Percentiles rank a stretch among this genome's conserved stretches.
Evolutionary conservation across 305 asterid species (phyloP).

Genomic region (Plantago coronopus): DNA sequence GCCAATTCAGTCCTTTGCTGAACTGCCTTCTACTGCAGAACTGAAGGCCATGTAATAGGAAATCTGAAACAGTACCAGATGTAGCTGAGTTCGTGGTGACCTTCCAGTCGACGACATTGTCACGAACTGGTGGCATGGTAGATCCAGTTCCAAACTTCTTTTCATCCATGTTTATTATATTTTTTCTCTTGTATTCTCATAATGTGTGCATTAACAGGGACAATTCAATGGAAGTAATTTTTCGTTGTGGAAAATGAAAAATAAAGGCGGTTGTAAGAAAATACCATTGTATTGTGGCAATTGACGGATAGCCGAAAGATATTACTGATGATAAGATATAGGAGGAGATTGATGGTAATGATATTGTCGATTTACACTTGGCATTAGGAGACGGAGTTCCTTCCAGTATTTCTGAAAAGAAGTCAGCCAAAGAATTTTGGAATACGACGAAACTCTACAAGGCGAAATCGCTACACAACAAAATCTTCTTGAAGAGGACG

Average conservation of each 20-base stretch:
- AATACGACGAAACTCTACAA: slow-evolving; percentile 3
- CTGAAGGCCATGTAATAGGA: slow-evolving; percentile 82
- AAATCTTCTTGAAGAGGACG: slow-evolving; percentile 5
- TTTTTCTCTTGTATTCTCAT: too few relatives aligned
- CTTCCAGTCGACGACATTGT: too few relatives aligned
- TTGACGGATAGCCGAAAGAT: neutral
- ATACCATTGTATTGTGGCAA: neutral
- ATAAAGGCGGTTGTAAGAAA: slow-evolving; percentile 1
- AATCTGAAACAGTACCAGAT: slow-evolving; percentile 83
- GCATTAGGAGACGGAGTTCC: neutral
- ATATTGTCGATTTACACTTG: neutral
- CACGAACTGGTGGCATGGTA: too few relatives aligned
- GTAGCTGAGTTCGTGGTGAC: slow-evolving; percentile 74
- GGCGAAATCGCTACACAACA: slow-evolving; percentile 1
- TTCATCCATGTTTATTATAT: too few relatives aligned
- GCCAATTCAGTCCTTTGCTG: too few relatives aligned
- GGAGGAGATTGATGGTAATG: slow-evolving; percentile 6
- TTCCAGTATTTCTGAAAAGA: neutral
- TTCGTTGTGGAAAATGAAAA: slow-evolving; percentile 1
- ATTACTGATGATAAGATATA: neutral
- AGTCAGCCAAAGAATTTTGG: neutral
- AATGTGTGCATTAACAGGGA: too few relatives aligned
- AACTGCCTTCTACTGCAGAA: slow-evolving; percentile 29
- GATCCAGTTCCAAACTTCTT: too few relatives aligned
- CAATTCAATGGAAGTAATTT: slow-evolving; percentile 1